Conservation (phyloP, 73 alveolate genomes). For the Paramecium octaurelia region DNA sequence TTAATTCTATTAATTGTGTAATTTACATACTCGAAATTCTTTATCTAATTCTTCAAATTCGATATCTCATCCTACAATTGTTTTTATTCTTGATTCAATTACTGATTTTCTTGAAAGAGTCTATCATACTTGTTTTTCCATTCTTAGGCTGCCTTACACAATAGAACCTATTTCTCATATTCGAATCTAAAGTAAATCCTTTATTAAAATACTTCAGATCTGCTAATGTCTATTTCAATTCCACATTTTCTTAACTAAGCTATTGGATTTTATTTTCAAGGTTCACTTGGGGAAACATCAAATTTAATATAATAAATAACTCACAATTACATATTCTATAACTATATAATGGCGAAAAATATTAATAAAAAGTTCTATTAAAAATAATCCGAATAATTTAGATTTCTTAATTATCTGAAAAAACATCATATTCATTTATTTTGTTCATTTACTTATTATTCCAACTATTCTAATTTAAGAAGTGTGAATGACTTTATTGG, state of each 20-base stretch:
- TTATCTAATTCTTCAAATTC: background rate
- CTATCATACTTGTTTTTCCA: background rate
- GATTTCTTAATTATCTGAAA: background rate
- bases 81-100: background rate
- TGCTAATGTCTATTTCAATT: background rate
- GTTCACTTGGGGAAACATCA: background rate
- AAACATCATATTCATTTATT: background rate
- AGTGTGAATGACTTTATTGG: slow-evolving; percentile 90
- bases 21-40: background rate
- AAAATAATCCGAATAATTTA: no score
- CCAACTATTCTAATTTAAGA: slow-evolving; percentile 84
- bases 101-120: background rate
- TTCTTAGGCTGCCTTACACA: background rate
- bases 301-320: no score
- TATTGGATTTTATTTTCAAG: background rate
- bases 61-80: background rate
- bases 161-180: background rate
- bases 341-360: no score
- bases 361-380: no score
- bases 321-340: no score
- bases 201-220: background rate
- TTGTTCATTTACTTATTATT: slow-evolving; percentile 60
- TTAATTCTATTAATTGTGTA: background rate
- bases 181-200: background rate
- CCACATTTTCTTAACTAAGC: background rate